These are phyloP conservation scores for Paspalum vaginatum DNA, from an alignment of 176 grass and related monocot genomes.

Conservation along the genomic window DNA sequence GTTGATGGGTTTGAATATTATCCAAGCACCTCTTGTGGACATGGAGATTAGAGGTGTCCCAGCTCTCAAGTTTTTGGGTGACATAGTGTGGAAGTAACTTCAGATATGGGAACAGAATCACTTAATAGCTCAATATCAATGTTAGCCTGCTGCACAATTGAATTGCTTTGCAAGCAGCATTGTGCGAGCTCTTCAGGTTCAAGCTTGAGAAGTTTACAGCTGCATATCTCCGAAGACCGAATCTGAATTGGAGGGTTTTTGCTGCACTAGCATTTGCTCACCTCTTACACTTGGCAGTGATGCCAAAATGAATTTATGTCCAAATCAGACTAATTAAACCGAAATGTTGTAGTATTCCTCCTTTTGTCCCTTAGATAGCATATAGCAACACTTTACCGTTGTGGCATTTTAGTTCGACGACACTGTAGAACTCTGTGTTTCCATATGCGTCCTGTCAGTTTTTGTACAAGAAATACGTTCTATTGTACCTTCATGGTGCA, in stretches of 20 bases:
- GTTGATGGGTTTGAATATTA: constrained; percentile 67
- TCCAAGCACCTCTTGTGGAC: constrained; percentile 95
- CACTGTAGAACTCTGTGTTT: background rate
- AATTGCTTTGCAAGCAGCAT: background rate
- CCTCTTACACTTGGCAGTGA: background rate
- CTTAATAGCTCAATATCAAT: background rate
- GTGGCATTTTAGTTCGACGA: background rate
- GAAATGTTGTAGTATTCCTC: background rate
- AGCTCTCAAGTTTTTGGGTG: constrained; percentile 95
- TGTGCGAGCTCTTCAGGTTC: background rate
- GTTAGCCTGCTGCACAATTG: background rate
- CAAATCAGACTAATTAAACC: background rate
- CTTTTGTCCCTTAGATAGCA: background rate
- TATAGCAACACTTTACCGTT: background rate
- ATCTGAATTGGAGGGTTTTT: constrained; percentile 20
- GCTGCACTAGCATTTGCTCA: background rate
- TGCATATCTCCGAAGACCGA: background rate
- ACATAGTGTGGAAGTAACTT: constrained; percentile 89
- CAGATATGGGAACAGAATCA: background rate
- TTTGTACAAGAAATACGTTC: background rate
- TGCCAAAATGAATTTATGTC: background rate
- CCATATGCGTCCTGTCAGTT: background rate
- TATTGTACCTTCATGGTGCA: background rate
- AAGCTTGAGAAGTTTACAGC: background rate
- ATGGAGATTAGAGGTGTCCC: constrained; percentile 97